These are phyloP conservation scores for Metschnikowia similis DNA, from an alignment of 805 yeast species.

Conservation along the genomic window DNA sequence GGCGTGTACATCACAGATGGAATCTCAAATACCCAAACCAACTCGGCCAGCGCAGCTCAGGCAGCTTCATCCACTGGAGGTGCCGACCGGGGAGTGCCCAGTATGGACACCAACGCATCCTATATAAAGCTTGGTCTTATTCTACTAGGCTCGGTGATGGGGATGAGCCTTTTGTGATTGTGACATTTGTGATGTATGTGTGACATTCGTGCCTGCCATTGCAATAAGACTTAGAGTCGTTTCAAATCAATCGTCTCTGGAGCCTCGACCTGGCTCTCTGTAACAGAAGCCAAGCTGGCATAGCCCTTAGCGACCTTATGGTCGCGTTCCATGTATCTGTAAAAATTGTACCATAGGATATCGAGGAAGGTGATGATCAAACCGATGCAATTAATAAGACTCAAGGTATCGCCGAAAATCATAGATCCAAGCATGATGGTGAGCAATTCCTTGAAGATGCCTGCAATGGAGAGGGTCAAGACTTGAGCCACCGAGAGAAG, in stretches of 20 bases:
- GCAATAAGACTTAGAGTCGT: slow-evolving; percentile 6
- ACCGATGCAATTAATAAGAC: slow-evolving; percentile 67
- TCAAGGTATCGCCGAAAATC: slow-evolving; percentile 70
- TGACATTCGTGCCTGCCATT: neutral
- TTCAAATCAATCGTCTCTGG: slow-evolving; percentile 14
- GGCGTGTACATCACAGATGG: slow-evolving; percentile 24
- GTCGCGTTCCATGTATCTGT: slow-evolving; percentile 37
- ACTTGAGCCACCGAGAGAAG: slow-evolving; percentile 79
- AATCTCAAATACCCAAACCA: neutral
- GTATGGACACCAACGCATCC: neutral
- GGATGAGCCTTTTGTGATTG: neutral
- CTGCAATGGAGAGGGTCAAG: slow-evolving; percentile 82
- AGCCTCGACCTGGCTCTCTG: slow-evolving; percentile 6
- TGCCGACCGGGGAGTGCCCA: neutral
- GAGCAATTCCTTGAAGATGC: slow-evolving; percentile 86
- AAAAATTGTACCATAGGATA: slow-evolving; percentile 78
- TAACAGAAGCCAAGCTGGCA: slow-evolving; percentile 7
- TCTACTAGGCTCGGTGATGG: slow-evolving; percentile 9
- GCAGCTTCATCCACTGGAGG: slow-evolving; percentile 10
- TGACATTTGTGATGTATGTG: neutral
- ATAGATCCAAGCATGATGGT: slow-evolving; percentile 70
- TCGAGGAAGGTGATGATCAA: slow-evolving; percentile 70
- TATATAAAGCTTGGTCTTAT: slow-evolving; percentile 1
- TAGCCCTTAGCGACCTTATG: slow-evolving; percentile 8
- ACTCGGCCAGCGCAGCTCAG: slow-evolving; percentile 18